Evolutionary conservation across 1,139 yeast genomes (phyloP), one percentile per base, ranked within the genome.

Genomic region (Sugiyamaella paludigena): DNA sequence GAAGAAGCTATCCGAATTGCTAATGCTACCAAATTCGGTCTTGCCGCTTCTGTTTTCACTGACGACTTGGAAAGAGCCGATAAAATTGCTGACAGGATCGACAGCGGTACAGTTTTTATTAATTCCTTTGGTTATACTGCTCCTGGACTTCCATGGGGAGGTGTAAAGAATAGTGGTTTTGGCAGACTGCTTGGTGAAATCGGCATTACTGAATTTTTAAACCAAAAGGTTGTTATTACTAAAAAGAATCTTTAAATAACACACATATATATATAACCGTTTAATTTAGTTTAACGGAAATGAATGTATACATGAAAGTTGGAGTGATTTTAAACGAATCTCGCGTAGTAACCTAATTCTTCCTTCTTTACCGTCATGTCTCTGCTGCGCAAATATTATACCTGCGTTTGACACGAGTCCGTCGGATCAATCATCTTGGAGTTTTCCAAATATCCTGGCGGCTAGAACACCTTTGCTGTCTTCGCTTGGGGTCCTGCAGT

Each of bases 151-250:
- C 84, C 84, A 55, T 80, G 80, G 56, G 96, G 96, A 64, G 95
- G 96, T 59, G 85, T 74, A 79, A 84, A 84, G 68, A 80, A 83
- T 71, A 84, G 94, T 54, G 96, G 96, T 72, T 80, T 86, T 67
- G 96, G 96, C 66, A 84, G 95, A 73, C 96, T 87, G 77, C 81
- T 87, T 82, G 95, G 96, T 69, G 89, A 84, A 67, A 49, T 50
- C 11, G 58, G 58, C 7, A 37, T 49, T 11, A 26, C 32, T n/a
- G 52, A 49, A 32, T 49, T 49, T 42, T 41, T 49, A 15, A 49
- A 45, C 45, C 33, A 34, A 28, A 49, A 49, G 45, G n/a, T n/a
- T n/a, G 29, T 43, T 28, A 30, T 42, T 33, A 8, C 13, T 15
- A 34, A 24, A 16, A 42, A 35, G 39, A 12, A 39, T 6, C 35